Evolutionary conservation across 495 filamentous ascomycete genomes (phyloP).

Genomic region (Xylaria sp.): DNA sequence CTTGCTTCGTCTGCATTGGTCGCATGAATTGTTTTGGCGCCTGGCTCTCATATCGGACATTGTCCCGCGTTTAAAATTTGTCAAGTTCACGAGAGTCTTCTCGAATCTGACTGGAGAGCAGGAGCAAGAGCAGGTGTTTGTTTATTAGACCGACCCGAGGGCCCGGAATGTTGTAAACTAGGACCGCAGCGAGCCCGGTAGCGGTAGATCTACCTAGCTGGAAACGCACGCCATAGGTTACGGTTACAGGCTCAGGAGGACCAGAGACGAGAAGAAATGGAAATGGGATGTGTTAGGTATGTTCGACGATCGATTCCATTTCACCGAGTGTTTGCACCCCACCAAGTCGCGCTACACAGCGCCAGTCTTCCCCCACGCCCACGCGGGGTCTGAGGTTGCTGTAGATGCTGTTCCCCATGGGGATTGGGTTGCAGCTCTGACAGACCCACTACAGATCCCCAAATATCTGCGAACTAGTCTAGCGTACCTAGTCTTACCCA

Average conservation of each 20-base stretch:
- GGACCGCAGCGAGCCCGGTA: background rate
- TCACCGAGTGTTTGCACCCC: conserved; percentile 1
- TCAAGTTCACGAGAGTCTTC: background rate
- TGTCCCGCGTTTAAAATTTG: background rate
- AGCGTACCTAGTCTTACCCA: too few relatives aligned
- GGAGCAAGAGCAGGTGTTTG: background rate
- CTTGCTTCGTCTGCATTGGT: conserved; percentile 55
- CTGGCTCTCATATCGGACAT: conserved; percentile 15
- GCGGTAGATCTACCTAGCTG: background rate
- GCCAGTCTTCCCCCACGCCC: conserved; percentile 10
- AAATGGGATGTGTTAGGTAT: background rate
- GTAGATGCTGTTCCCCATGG: conserved; percentile 8
- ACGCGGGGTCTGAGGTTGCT: background rate
- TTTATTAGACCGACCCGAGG: background rate
- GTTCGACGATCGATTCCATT: conserved; percentile 11
- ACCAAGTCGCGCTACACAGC: background rate
- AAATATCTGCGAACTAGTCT: background rate
- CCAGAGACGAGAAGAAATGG: background rate
- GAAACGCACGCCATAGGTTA: background rate
- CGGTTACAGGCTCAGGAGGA: background rate
- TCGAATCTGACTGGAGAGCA: too few relatives aligned
- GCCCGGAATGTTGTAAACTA: background rate
- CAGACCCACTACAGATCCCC: background rate
- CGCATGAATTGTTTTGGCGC: conserved; percentile 53
- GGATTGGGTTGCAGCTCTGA: background rate